phyloP scores from a whole-genome alignment of 2,329 filamentous ascomycete species.

The Seiridium cupressi region DNA sequence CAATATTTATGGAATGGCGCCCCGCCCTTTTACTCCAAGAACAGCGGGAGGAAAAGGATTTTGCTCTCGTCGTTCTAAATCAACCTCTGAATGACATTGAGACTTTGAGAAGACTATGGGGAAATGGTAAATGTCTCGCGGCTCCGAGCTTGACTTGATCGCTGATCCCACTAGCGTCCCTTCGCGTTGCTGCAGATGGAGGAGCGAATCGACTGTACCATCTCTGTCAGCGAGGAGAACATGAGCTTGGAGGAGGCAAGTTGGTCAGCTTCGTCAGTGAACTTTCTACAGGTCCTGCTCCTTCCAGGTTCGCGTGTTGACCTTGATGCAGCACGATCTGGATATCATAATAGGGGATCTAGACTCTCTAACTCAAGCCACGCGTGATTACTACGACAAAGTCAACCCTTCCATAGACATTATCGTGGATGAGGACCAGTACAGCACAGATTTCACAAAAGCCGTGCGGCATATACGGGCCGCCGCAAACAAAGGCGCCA shows the following conservation, averaged over 20 bases:
- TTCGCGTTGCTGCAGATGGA: conserved; percentile 83
- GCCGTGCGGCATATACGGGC: conserved; percentile 45
- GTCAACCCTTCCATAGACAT: conserved; percentile 54
- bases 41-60: conserved; percentile 27
- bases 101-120: conserved; percentile 26
- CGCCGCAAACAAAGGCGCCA: neutral
- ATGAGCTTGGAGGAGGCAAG: conserved; percentile 3
- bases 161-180: conserved; percentile 47
- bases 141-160: neutral
- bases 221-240: conserved; percentile 12
- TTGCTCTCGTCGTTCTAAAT: conserved; percentile 58
- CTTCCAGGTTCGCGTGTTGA: neutral
- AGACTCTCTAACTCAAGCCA: conserved; percentile 70
- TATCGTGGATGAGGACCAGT: conserved; percentile 73
- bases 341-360: conserved; percentile 84
- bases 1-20: conserved; percentile 27
- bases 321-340: conserved; percentile 49
- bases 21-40: conserved; percentile 25
- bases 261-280: conserved; percentile 1
- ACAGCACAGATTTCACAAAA: conserved; percentile 91
- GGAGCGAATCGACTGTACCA: conserved; percentile 75
- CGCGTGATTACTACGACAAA: conserved; percentile 63
- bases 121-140: conserved; percentile 16
- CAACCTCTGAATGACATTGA: conserved; percentile 46
- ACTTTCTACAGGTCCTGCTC: neutral